Base-by-base conservation (phyloP, 2,329 filamentous ascomycete genomes). In the Pseudogymnoascus sp. region DNA sequence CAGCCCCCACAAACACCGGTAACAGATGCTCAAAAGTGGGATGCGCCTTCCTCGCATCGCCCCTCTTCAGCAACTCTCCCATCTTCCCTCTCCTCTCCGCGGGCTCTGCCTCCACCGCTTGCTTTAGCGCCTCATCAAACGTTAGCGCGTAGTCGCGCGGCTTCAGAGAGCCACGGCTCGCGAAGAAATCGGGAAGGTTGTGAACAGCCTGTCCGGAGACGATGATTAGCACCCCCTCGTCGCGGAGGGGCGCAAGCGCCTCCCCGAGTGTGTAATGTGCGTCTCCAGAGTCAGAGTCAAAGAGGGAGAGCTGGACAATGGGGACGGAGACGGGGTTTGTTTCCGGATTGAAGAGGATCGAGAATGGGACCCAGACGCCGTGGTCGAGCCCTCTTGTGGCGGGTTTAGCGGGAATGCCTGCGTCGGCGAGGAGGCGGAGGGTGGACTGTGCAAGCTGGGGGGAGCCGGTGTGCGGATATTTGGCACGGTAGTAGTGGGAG, bases 201-300 rank as follows among this genome's bases (percentile, higher is more conserved):
- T 90, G 87, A 21, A 89, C 88, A 0, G 87, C 87, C 87, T 91
- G 91, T 10, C 89, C 89, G 0, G 87, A 87, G 23, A 83, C 83
- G 53, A 92, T 83, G 65, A 92, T 85, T 60, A 88, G 78, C 61
- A 91, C 80, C 17, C 83, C 83, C 62, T 89, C 82, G 15, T 89
- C 84, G 15, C 89, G 82, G 1, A 92, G 79, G n/a, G 79, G 74
- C 8, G 83, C 76, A 1, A 92, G 78, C 1, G 88, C 88, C 64
- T 83, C 79, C 1, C 89, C 89, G 1, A 92, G 81, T 2, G 78
- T 78, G 74, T 87, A 88, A 72, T 92, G 89, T 70, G 83, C 79
- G 65, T 82, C 78, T 0, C 87, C 83, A 64, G 89, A 83, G 67
- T 89, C 85, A 59, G 77, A 82, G 64, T 82, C 77, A 73, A 87